Percentiles rank a stretch among this genome's conserved stretches.
These are phyloP conservation scores for Pseudomassariella vexata DNA, from an alignment of 2,329 filamentous ascomycete species.

Conservation along the genomic window DNA sequence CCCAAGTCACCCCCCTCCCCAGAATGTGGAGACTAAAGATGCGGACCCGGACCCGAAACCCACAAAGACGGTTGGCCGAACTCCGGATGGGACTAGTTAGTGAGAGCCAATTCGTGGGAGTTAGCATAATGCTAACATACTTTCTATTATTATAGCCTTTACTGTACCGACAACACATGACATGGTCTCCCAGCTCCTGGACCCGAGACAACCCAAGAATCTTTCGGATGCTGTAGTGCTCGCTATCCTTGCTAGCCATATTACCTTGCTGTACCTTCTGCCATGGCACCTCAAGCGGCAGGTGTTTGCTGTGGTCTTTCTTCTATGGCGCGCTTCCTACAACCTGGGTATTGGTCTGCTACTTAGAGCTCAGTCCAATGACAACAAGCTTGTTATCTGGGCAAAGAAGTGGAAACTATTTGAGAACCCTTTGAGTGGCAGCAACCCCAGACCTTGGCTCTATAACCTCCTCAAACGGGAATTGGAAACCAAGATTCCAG, in stretches of 20 bases:
- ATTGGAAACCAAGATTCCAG: slow-evolving; percentile 88
- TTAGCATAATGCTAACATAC: slow-evolving; percentile 4
- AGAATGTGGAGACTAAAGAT: slow-evolving; percentile 11
- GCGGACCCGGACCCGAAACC: slow-evolving; percentile 19
- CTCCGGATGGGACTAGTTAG: slow-evolving; percentile 84
- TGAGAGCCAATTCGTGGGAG: slow-evolving; percentile 13
- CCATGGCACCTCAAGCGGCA: slow-evolving; percentile 66
- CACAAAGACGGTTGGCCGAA: slow-evolving; percentile 84
- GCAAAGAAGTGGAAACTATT: slow-evolving; percentile 82
- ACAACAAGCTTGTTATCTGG: slow-evolving; percentile 81
- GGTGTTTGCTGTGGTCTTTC: slow-evolving; percentile 74
- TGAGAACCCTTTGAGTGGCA: slow-evolving; percentile 72
- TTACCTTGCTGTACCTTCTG: slow-evolving; percentile 67
- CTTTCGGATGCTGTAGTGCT: slow-evolving; percentile 79
- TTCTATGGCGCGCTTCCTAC: slow-evolving; percentile 90
- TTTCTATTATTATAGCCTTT: slow-evolving; percentile 61
- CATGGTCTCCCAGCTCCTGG: slow-evolving; percentile 96
- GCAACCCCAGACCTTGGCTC: slow-evolving; percentile 75
- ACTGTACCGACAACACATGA: slow-evolving; percentile 94
- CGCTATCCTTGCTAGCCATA: slow-evolving; percentile 68
- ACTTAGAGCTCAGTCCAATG: slow-evolving; percentile 82
- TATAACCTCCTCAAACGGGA: slow-evolving; percentile 83
- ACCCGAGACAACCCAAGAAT: slow-evolving; percentile 93
- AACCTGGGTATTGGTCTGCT: slow-evolving; percentile 92
- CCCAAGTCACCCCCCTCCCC: slow-evolving; percentile 7